phyloP scores from a whole-genome alignment of 2,329 filamentous ascomycete species.

The Fusarium sp. region DNA sequence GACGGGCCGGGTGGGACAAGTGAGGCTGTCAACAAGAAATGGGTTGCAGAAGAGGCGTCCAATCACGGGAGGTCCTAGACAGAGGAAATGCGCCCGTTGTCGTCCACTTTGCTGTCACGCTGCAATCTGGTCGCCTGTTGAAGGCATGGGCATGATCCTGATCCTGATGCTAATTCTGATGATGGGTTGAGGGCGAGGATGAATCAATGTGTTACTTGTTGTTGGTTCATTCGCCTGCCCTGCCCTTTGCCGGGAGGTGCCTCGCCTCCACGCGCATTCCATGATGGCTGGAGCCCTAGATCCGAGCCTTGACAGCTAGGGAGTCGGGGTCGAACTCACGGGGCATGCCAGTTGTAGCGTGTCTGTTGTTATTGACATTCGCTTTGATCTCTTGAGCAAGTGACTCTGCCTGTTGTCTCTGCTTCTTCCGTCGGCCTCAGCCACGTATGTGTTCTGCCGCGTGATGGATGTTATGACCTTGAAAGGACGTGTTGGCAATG shows the following conservation, averaged over 20 bases:
- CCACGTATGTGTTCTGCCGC: conserved; percentile 19
- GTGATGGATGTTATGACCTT: conserved; percentile 13
- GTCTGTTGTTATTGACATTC: neutral
- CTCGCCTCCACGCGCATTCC: conserved; percentile 14
- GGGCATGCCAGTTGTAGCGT: neutral
- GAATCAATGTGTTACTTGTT: neutral
- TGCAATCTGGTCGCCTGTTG: conserved; percentile 40
- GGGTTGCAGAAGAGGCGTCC: conserved; percentile 36
- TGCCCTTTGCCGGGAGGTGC: conserved; percentile 19
- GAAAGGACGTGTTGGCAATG: conserved; percentile 6
- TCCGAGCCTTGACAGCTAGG: conserved; percentile 3
- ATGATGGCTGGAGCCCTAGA: conserved; percentile 3
- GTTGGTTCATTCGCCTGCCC: conserved; percentile 1
- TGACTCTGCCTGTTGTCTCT: conserved; percentile 8
- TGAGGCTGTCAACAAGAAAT: conserved; percentile 43
- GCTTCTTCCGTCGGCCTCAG: conserved; percentile 2
- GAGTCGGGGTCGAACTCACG: neutral
- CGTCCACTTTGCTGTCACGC: conserved; percentile 29
- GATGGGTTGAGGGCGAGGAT: neutral
- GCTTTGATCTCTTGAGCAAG: neutral
- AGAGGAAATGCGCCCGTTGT: conserved; percentile 37
- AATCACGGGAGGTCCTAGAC: conserved; percentile 26
- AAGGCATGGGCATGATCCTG: conserved; percentile 21
- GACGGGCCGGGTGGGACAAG: conserved; percentile 26
- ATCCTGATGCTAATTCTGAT: neutral